A percentile compares a stretch with the other conserved stretches of the same genome.
Conservation (phyloP, 441 rosid species). For the Oxalis stricta region DNA sequence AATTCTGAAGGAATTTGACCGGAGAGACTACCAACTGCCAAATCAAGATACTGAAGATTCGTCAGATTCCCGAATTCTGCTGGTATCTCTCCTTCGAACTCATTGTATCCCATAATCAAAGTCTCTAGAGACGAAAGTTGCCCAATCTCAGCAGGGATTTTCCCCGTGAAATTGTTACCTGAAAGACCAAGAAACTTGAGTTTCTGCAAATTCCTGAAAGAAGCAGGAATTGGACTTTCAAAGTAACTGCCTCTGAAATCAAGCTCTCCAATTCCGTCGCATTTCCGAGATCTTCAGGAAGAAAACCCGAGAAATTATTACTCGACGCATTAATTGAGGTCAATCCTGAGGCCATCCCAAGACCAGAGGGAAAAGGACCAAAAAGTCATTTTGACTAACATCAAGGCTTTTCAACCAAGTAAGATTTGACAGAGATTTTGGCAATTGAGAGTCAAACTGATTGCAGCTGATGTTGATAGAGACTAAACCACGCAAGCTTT, state of each 20-base stretch:
- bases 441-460: conserved; percentile 40
- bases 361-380: conserved; percentile 63
- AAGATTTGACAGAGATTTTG: conserved; percentile 41
- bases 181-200: conserved; percentile 64
- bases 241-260: conserved; percentile 81
- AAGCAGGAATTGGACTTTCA: conserved; percentile 39
- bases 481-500: conserved; percentile 27
- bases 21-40: conserved; percentile 50
- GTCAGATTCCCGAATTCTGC: conserved; percentile 51
- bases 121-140: conserved; percentile 47
- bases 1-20: conserved; percentile 51
- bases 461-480: conserved; percentile 45
- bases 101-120: conserved; percentile 54
- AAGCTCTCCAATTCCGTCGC: conserved; percentile 41
- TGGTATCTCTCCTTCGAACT: conserved; percentile 53
- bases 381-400: conserved; percentile 61
- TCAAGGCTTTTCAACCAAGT: conserved; percentile 45
- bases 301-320: conserved; percentile 72
- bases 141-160: conserved; percentile 41
- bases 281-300: conserved; percentile 76
- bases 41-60: conserved; percentile 49
- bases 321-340: conserved; percentile 66
- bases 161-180: conserved; percentile 55
- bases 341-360: conserved; percentile 54
- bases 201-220: conserved; percentile 41